A percentile compares a stretch with the other conserved stretches of the same genome.
These are phyloP conservation scores for Cardamine resedifolia DNA, from an alignment of 345 rosid genomes.

Conservation along the genomic window DNA sequence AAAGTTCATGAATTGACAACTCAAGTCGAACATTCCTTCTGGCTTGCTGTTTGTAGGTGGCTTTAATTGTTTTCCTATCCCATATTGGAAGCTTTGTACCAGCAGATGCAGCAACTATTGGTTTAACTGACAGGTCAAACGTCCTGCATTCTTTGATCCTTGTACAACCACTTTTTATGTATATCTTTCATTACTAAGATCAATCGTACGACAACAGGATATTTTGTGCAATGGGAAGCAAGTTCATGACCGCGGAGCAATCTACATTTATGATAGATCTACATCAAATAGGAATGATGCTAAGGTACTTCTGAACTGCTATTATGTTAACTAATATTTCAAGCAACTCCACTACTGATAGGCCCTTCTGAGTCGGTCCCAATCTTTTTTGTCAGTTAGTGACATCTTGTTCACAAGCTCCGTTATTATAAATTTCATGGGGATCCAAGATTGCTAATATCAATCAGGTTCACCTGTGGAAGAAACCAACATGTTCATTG, in stretches of 20 bases:
- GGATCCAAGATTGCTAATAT: not conserved
- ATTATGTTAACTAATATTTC: not conserved
- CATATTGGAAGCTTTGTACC: constrained; percentile 99
- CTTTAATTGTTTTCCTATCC: constrained; percentile 89
- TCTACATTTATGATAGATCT: constrained; percentile 98
- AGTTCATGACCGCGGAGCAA: constrained; percentile 85
- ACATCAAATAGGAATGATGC: constrained; percentile 98
- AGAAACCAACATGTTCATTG: not conserved
- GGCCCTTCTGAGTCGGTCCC: not conserved
- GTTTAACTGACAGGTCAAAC: constrained; percentile 86
- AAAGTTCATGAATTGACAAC: not conserved
- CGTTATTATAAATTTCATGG: constrained; percentile 13
- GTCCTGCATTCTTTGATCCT: constrained; percentile 22
- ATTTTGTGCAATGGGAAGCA: constrained; percentile 94
- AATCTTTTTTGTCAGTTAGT: constrained; percentile 2
- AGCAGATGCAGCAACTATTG: constrained; percentile 91
- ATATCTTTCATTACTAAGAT: constrained; percentile 25
- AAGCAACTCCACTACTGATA: constrained; percentile 4
- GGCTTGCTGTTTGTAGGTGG: constrained; percentile 59
- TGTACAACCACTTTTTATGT: constrained; percentile 7
- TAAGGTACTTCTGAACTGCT: constrained; percentile 53
- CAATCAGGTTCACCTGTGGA: constrained; percentile 11
- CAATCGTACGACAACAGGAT: constrained; percentile 55
- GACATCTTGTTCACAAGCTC: constrained; percentile 7
- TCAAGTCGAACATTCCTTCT: constrained; percentile 4